A percentile compares a stretch with the other conserved stretches of the same genome.
phyloP scores from a whole-genome alignment of 83 land plant genomes.

The Diphasiastrum complanatum region DNA sequence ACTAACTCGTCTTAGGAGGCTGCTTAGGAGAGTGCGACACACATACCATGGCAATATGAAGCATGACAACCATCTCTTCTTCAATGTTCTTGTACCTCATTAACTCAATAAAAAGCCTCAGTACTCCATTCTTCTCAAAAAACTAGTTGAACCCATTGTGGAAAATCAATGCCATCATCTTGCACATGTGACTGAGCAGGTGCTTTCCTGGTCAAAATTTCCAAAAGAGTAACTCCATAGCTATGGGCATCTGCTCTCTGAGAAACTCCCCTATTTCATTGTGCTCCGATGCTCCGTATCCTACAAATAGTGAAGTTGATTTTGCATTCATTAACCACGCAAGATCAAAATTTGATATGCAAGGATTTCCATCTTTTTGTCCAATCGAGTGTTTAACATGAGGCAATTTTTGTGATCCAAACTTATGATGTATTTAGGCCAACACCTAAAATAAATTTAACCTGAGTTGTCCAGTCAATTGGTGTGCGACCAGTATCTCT shows the following conservation, averaged over 20 bases:
- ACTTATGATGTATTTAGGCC: constrained; percentile 57
- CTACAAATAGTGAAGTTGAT: constrained; percentile 30
- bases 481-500: constrained; percentile 87
- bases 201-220: constrained; percentile 9
- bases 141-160: constrained; percentile 13
- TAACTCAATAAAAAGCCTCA: constrained; percentile 10
- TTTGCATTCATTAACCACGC: constrained; percentile 34
- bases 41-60: constrained; percentile 12
- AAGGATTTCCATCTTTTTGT: constrained; percentile 50
- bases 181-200: constrained; percentile 5
- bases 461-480: constrained; percentile 74
- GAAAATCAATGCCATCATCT: constrained; percentile 5
- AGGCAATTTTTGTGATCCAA: constrained; percentile 42
- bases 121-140: constrained; percentile 10
- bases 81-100: constrained; percentile 15
- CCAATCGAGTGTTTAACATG: constrained; percentile 81
- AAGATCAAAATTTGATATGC: constrained; percentile 71
- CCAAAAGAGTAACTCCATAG: constrained; percentile 7
- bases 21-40: constrained; percentile 5
- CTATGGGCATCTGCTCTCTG: constrained; percentile 27
- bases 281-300: constrained; percentile 38
- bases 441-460: constrained; percentile 57
- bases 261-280: constrained; percentile 21
- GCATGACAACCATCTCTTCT: constrained; percentile 13
- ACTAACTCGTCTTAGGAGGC: constrained; percentile 7